Evolutionary conservation across 148 eudicot genomes (phyloP), one percentile per base, ranked within the genome.

Genomic region (Vaccinium vitisidaea): DNA sequence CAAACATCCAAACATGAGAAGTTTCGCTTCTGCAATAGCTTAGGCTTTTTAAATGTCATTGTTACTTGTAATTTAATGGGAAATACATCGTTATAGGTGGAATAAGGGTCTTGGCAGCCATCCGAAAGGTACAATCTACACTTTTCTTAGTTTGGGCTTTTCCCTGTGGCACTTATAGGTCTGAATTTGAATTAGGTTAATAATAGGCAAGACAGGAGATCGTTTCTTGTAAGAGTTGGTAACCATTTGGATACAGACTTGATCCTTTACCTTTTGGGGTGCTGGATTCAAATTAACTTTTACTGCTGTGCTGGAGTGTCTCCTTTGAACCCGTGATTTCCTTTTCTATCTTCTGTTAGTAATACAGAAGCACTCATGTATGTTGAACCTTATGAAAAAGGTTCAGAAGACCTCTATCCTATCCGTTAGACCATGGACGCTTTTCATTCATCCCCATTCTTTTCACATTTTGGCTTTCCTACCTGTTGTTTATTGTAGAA

Each of bases 81-180:
- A 14, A 71, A 46, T 32, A 5, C 11, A 32, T 71, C 46, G 4
- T 14, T 32, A 70, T 32, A 70, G 46, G 46, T 70, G 46, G 19
- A 30, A 70, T 14, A 32, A 70, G 46, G 75, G 75, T 32, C 75
- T 70, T 70, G 39, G 46, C 19, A 30, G 46, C 30, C 75, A 27
- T 32, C 75, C 16, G 19, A 30, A 70, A 70, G 75, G 75, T 70
- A 30, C 46, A 70, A 70, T 70, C 36, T 67, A 70, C 5, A 16
- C 75, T 70, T 43, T 70, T 30, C 75, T 70, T 70, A 27, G 16
- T 70, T 70, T 70, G 46, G 75, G 75, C 75, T 27, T 70, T 70
- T 70, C 75, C 30, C 39, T 32, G 19, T 70, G 46, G 46, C 75
- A 30, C 75, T 30, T 32, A 5, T 32, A 15, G 75, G 75, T 43